phyloP scores from a whole-genome alignment of 805 yeast genomes.

The Blastobotrys muscicola region DNA sequence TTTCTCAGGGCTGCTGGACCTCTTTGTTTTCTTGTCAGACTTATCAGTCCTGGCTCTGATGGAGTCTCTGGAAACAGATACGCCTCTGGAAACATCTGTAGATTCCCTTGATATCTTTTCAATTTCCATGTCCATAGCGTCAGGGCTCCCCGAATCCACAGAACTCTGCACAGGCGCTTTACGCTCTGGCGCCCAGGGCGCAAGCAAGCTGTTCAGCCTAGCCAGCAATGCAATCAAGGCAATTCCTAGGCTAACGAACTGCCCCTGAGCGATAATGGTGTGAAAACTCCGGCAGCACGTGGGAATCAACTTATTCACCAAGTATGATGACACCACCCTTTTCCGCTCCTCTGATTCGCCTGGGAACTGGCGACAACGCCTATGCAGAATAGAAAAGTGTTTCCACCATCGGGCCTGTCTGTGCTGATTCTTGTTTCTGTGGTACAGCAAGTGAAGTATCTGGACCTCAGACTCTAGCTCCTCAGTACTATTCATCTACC shows the following conservation, averaged over 20 bases:
- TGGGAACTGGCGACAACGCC: slow-evolving; percentile 28
- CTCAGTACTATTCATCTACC: neutral
- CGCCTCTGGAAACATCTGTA: neutral
- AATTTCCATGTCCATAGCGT: neutral
- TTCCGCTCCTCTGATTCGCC: neutral
- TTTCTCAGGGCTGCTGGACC: slow-evolving; percentile 8
- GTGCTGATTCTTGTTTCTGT: slow-evolving; percentile 72
- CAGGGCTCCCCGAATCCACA: too few species aligned
- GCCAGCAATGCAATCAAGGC: slow-evolving; percentile 51
- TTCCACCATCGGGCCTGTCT: slow-evolving; percentile 69
- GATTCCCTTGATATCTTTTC: slow-evolving; percentile 18
- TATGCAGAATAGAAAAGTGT: slow-evolving; percentile 50
- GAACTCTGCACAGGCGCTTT: too few species aligned
- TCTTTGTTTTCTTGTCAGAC: slow-evolving; percentile 1
- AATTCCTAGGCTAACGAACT: slow-evolving; percentile 66
- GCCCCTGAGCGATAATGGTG: slow-evolving; percentile 62
- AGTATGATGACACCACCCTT: slow-evolving; percentile 18
- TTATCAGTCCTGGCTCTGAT: neutral
- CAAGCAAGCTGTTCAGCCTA: slow-evolving; percentile 29
- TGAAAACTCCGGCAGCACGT: slow-evolving; percentile 53
- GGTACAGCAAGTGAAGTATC: slow-evolving; percentile 53
- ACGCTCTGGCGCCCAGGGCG: neutral
- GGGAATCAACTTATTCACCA: slow-evolving; percentile 32
- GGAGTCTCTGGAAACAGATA: neutral
- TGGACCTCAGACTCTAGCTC: slow-evolving; percentile 41